These are phyloP conservation scores for Ogataea paradorogensis DNA, from an alignment of 805 yeast species.

Conservation along the genomic window DNA sequence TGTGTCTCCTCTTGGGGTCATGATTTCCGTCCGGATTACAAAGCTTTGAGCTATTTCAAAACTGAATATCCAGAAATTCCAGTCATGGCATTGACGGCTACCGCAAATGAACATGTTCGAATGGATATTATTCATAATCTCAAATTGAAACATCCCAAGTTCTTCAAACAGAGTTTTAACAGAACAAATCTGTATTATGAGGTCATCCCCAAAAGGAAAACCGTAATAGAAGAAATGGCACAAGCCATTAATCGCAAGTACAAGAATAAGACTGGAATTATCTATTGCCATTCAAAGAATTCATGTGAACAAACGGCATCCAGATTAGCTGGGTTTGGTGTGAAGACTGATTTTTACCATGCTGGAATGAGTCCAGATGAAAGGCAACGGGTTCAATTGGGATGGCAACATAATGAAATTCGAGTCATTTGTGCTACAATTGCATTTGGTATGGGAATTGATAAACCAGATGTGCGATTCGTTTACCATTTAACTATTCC, in stretches of 20 bases:
- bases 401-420: constrained; percentile 73
- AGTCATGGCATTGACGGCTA: constrained; percentile 94
- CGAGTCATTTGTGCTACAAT: constrained; percentile 94
- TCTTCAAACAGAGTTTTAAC: constrained; percentile 88
- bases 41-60: constrained; percentile 72
- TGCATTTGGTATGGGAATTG: constrained; percentile 99
- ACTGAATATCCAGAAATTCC: constrained; percentile 75
- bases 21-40: constrained; percentile 95
- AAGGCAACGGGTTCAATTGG: constrained; percentile 64
- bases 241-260: constrained; percentile 52
- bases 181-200: constrained; percentile 81
- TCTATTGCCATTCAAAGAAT: constrained; percentile 88
- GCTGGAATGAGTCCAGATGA: constrained; percentile 91
- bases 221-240: constrained; percentile 55
- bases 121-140: constrained; percentile 82
- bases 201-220: constrained; percentile 62
- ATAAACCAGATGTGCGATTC: constrained; percentile 90
- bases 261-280: constrained; percentile 71
- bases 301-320: constrained; percentile 81
- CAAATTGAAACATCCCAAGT: constrained; percentile 55
- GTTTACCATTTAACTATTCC: constrained; percentile 89
- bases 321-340: constrained; percentile 54
- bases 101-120: constrained; percentile 89
- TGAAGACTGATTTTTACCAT: constrained; percentile 77
- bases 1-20: constrained; percentile 99